These are phyloP conservation scores for Lasiosphaeria ovina DNA, from an alignment of 495 filamentous ascomycete species.

Conservation along the genomic window DNA sequence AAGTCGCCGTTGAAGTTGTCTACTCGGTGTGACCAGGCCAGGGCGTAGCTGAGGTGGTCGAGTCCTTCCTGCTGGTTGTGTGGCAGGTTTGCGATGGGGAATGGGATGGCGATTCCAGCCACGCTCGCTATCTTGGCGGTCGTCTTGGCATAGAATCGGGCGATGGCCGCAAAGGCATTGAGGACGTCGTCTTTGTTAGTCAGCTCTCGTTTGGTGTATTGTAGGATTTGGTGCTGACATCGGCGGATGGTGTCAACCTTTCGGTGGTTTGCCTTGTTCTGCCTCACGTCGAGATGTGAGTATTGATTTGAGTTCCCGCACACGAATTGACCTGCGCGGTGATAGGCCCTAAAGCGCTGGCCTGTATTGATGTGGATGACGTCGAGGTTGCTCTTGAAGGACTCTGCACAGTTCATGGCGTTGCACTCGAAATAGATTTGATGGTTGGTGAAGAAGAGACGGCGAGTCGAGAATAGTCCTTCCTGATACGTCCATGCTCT, in stretches of 20 bases:
- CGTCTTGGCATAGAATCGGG: conserved; percentile 23
- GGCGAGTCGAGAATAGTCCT: conserved; percentile 30
- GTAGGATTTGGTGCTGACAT: conserved; percentile 12
- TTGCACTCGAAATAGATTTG: conserved; percentile 42
- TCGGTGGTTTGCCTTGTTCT: conserved; percentile 21
- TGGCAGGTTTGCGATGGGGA: conserved; percentile 11
- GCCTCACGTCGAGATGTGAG: conserved; percentile 22
- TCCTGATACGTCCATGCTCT: conserved; percentile 48
- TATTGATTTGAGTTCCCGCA: conserved; percentile 22
- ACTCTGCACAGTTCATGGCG: conserved; percentile 24
- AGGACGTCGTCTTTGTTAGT: conserved; percentile 25
- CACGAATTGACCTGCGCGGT: conserved; percentile 15
- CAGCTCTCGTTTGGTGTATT: conserved; percentile 25
- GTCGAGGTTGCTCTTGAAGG: conserved; percentile 16
- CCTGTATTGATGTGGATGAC: conserved; percentile 9
- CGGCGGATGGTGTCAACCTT: conserved; percentile 18
- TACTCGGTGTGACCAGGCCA: conserved; percentile 9
- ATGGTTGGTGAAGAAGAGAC: conserved; percentile 33
- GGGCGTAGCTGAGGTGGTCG: conserved; percentile 14
- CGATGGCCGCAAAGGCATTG: conserved; percentile 25
- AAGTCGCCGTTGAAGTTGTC: conserved; percentile 9
- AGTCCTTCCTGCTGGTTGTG: conserved; percentile 9
- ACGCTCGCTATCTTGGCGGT: conserved; percentile 19
- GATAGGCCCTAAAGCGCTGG: conserved; percentile 14
- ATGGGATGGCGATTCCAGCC: conserved; percentile 18